These are phyloP conservation scores for Mucor indicus DNA, from an alignment of 371 early-diverging fungal genomes.

Conservation along the genomic window DNA sequence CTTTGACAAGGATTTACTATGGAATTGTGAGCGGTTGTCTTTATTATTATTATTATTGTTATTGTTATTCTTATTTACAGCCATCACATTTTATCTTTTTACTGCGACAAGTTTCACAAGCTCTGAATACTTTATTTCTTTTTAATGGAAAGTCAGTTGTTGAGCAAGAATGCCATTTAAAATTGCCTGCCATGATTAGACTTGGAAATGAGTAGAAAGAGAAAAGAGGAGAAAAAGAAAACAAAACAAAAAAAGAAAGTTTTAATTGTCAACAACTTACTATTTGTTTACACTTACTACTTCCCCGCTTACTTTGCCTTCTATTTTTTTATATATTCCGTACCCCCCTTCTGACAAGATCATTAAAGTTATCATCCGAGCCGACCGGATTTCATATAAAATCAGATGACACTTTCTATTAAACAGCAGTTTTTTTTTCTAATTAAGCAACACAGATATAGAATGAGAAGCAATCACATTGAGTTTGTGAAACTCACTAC, in stretches of 20 bases:
- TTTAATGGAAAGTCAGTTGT: constrained; percentile 26
- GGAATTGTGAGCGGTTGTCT: background rate
- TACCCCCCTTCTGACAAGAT: constrained; percentile 18
- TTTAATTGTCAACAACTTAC: background rate
- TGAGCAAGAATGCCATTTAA: constrained; percentile 29
- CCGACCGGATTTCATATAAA: constrained; percentile 14
- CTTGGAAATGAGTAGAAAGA: background rate
- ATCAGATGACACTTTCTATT: too few species aligned
- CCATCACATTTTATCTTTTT: constrained; percentile 32
- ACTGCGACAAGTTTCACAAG: constrained; percentile 24
- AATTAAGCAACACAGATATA: too few species aligned
- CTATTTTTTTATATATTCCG: constrained; percentile 3
- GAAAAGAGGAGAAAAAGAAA: background rate
- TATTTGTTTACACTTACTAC: constrained; percentile 19
- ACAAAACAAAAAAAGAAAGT: background rate
- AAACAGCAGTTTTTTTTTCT: too few species aligned
- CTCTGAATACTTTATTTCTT: constrained; percentile 24
- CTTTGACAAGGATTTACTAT: constrained; percentile 22
- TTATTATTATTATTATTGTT: too few species aligned
- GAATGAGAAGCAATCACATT: too few species aligned
- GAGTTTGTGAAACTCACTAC: too few species aligned
- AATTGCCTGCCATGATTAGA: constrained; percentile 15
- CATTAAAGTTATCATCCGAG: constrained; percentile 17
- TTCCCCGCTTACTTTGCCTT: too few species aligned
- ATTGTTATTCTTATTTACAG: constrained; percentile 8